A percentile compares a stretch with the other conserved stretches of the same genome.
phyloP scores from a whole-genome alignment of 306 rosid genomes.

The Prunus dulcis region DNA sequence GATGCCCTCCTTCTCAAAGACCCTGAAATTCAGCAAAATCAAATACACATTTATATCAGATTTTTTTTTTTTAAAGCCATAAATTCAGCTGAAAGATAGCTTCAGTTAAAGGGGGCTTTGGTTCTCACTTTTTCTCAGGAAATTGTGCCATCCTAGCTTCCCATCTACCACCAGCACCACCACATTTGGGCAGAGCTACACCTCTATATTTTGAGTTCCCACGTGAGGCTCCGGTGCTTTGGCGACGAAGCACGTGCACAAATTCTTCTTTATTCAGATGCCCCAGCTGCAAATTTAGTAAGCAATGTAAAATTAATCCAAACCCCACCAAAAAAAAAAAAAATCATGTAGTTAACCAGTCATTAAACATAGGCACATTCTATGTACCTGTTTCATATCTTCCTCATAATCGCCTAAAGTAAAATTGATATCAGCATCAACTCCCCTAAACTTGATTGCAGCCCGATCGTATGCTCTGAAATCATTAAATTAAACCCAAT shows the following conservation, averaged over 20 bases:
- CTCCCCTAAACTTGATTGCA: slow-evolving; percentile 56
- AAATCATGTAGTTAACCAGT: background rate
- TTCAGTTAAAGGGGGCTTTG: slow-evolving; percentile 3
- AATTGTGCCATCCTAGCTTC: slow-evolving; percentile 31
- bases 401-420: slow-evolving; percentile 39
- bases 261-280: slow-evolving; percentile 44
- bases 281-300: slow-evolving; percentile 23
- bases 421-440: slow-evolving; percentile 58
- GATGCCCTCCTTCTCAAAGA: slow-evolving; percentile 21
- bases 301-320: background rate
- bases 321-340: background rate
- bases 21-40: slow-evolving; percentile 15
- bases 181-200: slow-evolving; percentile 32
- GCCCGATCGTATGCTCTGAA: slow-evolving; percentile 60
- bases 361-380: background rate
- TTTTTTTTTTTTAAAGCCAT: too few species aligned
- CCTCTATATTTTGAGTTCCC: slow-evolving; percentile 41
- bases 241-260: slow-evolving; percentile 44
- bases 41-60: background rate
- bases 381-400: slow-evolving; percentile 43
- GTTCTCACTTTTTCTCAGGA: slow-evolving; percentile 35
- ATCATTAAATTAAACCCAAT: background rate
- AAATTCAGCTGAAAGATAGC: background rate
- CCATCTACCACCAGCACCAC: slow-evolving; percentile 43
- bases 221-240: slow-evolving; percentile 44